Percentiles rank a stretch among this genome's conserved stretches.
Evolutionary conservation across 805 yeast genomes (phyloP).

Genomic region (Candida methanosorbosa): DNA sequence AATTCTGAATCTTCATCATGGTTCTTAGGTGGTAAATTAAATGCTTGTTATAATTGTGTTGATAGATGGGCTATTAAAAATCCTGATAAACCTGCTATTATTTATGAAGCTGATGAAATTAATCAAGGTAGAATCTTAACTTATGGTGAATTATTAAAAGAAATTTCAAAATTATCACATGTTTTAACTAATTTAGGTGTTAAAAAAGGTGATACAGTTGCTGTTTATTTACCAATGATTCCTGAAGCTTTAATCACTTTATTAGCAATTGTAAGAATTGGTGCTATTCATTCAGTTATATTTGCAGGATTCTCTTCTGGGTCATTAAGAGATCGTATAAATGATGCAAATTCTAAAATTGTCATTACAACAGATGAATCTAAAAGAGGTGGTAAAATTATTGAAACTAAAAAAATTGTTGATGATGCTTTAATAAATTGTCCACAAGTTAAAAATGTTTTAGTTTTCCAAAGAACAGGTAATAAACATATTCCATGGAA

Average conservation of each 20-base stretch:
- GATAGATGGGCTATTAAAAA: constrained; percentile 69
- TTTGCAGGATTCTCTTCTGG: constrained; percentile 80
- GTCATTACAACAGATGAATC: constrained; percentile 79
- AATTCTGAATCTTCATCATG: constrained; percentile 52
- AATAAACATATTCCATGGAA: constrained; percentile 41
- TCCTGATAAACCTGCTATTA: constrained; percentile 67
- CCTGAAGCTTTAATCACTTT: constrained; percentile 70
- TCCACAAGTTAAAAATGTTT: constrained; percentile 59
- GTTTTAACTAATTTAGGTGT: constrained; percentile 60
- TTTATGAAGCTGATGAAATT: constrained; percentile 79
- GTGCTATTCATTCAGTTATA: constrained; percentile 79
- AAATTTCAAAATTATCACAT: constrained; percentile 66
- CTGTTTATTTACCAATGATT: constrained; percentile 81
- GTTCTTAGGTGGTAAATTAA: constrained; percentile 74
- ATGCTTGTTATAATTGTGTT: constrained; percentile 74
- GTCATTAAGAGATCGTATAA: constrained; percentile 62
- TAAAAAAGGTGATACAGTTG: constrained; percentile 76
- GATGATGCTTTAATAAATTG: constrained; percentile 68
- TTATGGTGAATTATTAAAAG: constrained; percentile 60
- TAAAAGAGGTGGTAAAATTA: constrained; percentile 74
- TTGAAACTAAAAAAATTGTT: constrained; percentile 72
- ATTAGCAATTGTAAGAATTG: constrained; percentile 71
- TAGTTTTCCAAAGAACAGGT: constrained; percentile 71
- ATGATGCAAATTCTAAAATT: constrained; percentile 62
- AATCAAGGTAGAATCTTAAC: constrained; percentile 53